These are phyloP conservation scores for Chalciporus sp. DNA, from an alignment of 1,284 basidiomycete genomes.

Conservation along the genomic window DNA sequence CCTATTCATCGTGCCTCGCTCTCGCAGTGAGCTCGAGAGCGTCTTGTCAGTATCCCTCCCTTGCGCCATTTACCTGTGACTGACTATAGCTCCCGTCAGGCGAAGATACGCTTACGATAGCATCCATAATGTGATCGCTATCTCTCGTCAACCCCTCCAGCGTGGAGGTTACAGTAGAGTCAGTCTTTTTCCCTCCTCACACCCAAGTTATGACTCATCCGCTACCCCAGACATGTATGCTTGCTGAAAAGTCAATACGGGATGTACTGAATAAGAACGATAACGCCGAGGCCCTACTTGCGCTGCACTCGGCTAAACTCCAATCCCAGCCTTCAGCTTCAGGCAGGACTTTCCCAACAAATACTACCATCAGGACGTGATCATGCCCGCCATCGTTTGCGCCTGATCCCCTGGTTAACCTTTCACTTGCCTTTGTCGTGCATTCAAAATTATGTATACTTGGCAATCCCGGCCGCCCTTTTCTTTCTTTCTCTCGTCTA, in stretches of 20 bases:
- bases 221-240: conserved; percentile 57
- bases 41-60: conserved; percentile 55
- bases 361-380: conserved; percentile 31
- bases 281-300: conserved; percentile 63
- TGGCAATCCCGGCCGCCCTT: conserved; percentile 8
- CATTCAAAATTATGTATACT: conserved; percentile 9
- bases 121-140: conserved; percentile 77
- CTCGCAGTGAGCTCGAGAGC: conserved; percentile 64
- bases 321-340: conserved; percentile 16
- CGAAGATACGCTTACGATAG: conserved; percentile 74
- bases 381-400: background rate
- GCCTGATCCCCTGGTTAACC: conserved; percentile 1
- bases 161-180: conserved; percentile 76
- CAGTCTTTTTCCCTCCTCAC: conserved; percentile 31
- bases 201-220: background rate
- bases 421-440: conserved; percentile 10
- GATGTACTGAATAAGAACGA: conserved; percentile 68
- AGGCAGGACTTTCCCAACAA: conserved; percentile 16
- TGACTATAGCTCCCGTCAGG: conserved; percentile 39
- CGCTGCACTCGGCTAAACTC: conserved; percentile 47
- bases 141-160: conserved; percentile 62
- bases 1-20: conserved; percentile 68
- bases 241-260: conserved; percentile 68
- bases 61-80: conserved; percentile 3
- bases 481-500: background rate